These are phyloP conservation scores for Fallopia convolvulus DNA, from an alignment of 148 eudicot species.

Conservation along the genomic window DNA sequence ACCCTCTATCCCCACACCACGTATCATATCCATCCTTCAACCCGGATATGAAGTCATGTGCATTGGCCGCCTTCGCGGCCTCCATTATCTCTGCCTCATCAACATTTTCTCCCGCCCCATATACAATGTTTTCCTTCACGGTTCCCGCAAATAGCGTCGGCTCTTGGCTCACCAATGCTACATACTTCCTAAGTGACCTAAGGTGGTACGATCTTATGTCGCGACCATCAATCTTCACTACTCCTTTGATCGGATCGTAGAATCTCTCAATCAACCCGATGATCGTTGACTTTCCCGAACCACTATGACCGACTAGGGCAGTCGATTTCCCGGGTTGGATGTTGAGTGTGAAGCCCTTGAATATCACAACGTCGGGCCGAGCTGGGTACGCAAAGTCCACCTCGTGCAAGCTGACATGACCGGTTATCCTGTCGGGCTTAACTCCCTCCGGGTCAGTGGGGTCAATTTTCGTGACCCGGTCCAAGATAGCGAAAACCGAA, in stretches of 20 bases:
- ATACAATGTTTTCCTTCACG: constrained; percentile 32
- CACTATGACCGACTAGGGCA: constrained; percentile 22
- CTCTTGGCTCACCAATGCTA: constrained; percentile 42
- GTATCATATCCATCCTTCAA: constrained; percentile 34
- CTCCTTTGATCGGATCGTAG: constrained; percentile 22
- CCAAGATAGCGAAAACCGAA: constrained; percentile 8
- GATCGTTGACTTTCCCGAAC: constrained; percentile 24
- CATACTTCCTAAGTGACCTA: constrained; percentile 24
- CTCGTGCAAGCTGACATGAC: constrained; percentile 17
- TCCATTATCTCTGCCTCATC: constrained; percentile 29
- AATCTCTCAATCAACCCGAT: constrained; percentile 25
- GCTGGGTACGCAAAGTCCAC: constrained; percentile 20
- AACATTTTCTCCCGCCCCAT: constrained; percentile 22
- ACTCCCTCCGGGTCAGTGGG: constrained; percentile 4
- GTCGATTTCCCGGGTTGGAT: constrained; percentile 20
- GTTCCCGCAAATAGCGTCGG: constrained; percentile 37
- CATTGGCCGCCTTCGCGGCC: constrained; percentile 36
- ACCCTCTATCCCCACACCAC: constrained; percentile 38
- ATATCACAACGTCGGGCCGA: constrained; percentile 14
- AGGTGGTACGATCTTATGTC: constrained; percentile 27
- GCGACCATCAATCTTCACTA: constrained; percentile 22
- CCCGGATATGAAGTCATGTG: constrained; percentile 30
- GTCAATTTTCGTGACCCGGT: constrained; percentile 6
- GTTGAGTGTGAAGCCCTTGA: constrained; percentile 14
- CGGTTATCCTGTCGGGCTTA: constrained; percentile 11